Percentiles rank a stretch among this genome's conserved stretches.
phyloP scores from a whole-genome alignment of 2,329 filamentous ascomycete species.

The Fusarium verrucosum region DNA sequence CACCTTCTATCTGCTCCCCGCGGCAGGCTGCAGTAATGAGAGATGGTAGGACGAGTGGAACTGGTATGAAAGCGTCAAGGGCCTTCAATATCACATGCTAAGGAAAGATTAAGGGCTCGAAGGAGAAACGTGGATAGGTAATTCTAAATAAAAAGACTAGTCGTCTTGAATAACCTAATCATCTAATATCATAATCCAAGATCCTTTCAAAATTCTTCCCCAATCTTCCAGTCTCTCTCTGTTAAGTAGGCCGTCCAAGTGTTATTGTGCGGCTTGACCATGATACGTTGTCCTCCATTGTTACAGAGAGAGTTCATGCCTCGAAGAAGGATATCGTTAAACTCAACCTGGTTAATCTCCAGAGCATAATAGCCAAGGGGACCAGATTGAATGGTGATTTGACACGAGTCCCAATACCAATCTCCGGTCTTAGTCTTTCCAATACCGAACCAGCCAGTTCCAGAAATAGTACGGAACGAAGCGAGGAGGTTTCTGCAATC shows the following conservation, averaged over 20 bases:
- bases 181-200: too few relatives aligned
- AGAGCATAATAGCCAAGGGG: background rate
- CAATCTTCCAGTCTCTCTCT: background rate
- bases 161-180: too few relatives aligned
- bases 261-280: background rate
- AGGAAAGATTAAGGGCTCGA: too few relatives aligned
- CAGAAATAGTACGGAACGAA: background rate
- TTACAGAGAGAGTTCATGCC: background rate
- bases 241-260: constrained; percentile 13
- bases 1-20: too few relatives aligned
- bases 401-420: background rate
- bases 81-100: too few relatives aligned
- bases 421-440: background rate
- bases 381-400: background rate
- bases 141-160: too few relatives aligned
- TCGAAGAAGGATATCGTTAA: background rate
- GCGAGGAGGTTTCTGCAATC: background rate
- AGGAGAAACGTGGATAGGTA: too few relatives aligned
- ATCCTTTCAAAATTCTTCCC: background rate
- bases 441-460: background rate
- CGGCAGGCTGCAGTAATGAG: too few relatives aligned
- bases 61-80: too few relatives aligned
- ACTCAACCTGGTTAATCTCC: background rate
- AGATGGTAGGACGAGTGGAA: too few relatives aligned
- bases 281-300: background rate